Evolutionary conservation across 768 basidiomycete species (phyloP).

Genomic region (Russula emetica): DNA sequence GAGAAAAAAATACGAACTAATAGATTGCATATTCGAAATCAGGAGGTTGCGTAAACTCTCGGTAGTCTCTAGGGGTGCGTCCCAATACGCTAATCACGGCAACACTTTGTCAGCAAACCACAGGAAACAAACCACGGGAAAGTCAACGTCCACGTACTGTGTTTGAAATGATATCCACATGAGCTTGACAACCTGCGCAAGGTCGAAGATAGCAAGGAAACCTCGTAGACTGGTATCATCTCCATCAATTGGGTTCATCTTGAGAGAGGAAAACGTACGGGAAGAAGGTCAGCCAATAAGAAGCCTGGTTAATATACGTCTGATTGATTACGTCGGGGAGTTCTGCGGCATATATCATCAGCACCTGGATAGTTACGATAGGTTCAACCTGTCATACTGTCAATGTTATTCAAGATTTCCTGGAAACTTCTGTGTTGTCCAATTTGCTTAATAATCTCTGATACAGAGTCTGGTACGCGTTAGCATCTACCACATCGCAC

Average conservation of each 20-base stretch:
- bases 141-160: slow-evolving; percentile 44
- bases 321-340: slow-evolving; percentile 70
- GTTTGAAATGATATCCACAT: slow-evolving; percentile 82
- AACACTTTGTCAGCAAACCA: slow-evolving; percentile 15
- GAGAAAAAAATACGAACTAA: slow-evolving; percentile 54
- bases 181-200: slow-evolving; percentile 92
- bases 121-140: no score
- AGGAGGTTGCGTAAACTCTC: slow-evolving; percentile 86
- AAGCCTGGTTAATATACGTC: slow-evolving; percentile 88
- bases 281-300: slow-evolving; percentile 92
- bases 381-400: slow-evolving; percentile 34
- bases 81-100: slow-evolving; percentile 58
- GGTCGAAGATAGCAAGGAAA: slow-evolving; percentile 90
- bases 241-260: not conserved
- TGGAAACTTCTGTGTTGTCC: slow-evolving; percentile 45
- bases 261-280: slow-evolving; percentile 52
- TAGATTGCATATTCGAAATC: slow-evolving; percentile 85
- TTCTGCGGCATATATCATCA: slow-evolving; percentile 39
- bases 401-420: slow-evolving; percentile 44
- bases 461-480: slow-evolving; percentile 33
- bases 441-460: slow-evolving; percentile 46
- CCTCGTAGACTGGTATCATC: slow-evolving; percentile 66
- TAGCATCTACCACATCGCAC: slow-evolving; percentile 2
- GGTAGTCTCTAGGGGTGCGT: slow-evolving; percentile 83
- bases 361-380: not conserved